Evolutionary conservation across 306 rosid species (phyloP), one percentile per base, ranked within the genome.

Genomic region (Carpinus viminea): DNA sequence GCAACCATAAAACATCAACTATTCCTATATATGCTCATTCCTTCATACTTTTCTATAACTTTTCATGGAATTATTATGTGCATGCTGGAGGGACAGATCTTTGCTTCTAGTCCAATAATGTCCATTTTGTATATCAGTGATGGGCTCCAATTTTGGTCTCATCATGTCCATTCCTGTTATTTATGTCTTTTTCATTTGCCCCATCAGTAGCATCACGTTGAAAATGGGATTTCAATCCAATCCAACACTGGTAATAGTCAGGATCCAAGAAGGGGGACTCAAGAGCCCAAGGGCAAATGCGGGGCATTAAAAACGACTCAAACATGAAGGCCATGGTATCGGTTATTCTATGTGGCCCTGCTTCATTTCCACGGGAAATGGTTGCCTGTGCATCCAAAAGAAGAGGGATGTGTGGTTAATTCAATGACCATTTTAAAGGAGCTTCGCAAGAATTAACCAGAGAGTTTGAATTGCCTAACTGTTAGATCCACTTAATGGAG

Each of bases 181-280:
- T 77, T 48, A 56, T 15, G 53, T 12, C 75, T 72, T 61, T 2
- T 16, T 26, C 83, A 53, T 76, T 21, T 55, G 73, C 31, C 50
- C 46, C 75, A 12, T 73, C 26, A 24, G 26, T 24, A 24, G 26
- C 1, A 24, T 24, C 74, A 4, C 0, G 46, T 26, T 87, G 47
- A 47, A 92, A 94, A 89, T 92, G 98, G 34, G 98, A 92, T 73
- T 79, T 82, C 74, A 92, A 70, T 51, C 98, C 98, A 53, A 86
- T 91, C 98, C 98, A 95, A 76, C 98, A 92, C 62, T 83, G 96
- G 89, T 95, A 95, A 81, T 95, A 95, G 74, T 95, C 93, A 76
- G 17, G 91, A 80, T 92, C 98, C 79, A 90, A 62, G 85, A 78
- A 77, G 12, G 93, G 97, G n/a, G 98, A 92, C 66, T 92, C 90